Evolutionary conservation across 2,329 filamentous ascomycete species (phyloP).

Genomic region (Ceratocystis smalleyi): DNA sequence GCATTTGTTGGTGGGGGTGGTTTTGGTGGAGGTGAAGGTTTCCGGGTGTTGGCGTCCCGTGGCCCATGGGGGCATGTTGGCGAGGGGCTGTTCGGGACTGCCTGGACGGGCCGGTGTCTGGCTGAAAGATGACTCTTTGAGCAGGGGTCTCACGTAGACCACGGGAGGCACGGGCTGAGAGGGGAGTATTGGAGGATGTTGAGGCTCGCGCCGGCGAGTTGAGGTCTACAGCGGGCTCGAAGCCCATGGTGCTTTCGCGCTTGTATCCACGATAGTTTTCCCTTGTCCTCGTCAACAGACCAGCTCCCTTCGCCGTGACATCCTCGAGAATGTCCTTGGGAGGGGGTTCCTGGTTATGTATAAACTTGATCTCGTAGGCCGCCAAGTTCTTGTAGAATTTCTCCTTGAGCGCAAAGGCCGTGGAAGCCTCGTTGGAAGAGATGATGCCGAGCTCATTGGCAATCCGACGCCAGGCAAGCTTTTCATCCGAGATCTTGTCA

Average conservation of each 20-base stretch:
- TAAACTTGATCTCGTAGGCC: slow-evolving; percentile 67
- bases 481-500: slow-evolving; percentile 67
- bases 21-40: background rate
- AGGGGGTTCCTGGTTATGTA: slow-evolving; percentile 67
- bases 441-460: slow-evolving; percentile 61
- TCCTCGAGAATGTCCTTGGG: slow-evolving; percentile 80
- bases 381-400: slow-evolving; percentile 82
- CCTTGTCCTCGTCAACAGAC: slow-evolving; percentile 59
- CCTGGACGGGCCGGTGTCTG: slow-evolving; percentile 52
- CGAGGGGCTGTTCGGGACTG: slow-evolving; percentile 24
- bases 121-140: slow-evolving; percentile 71
- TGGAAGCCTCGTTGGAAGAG: slow-evolving; percentile 60
- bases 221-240: slow-evolving; percentile 45
- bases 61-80: slow-evolving; percentile 2
- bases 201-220: slow-evolving; percentile 39
- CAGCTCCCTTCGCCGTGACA: slow-evolving; percentile 69
- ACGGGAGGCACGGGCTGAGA: slow-evolving; percentile 41
- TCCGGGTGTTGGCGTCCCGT: background rate
- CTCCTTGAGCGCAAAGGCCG: slow-evolving; percentile 73
- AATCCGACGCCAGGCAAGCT: slow-evolving; percentile 71
- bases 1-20: slow-evolving; percentile 1
- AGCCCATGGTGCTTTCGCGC: slow-evolving; percentile 35
- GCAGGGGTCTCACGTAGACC: slow-evolving; percentile 69
- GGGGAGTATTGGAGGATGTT: slow-evolving; percentile 30
- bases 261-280: slow-evolving; percentile 52